Evolutionary conservation across 208 protist species (phyloP).

Genomic region (Acanthamoeba sp.): DNA sequence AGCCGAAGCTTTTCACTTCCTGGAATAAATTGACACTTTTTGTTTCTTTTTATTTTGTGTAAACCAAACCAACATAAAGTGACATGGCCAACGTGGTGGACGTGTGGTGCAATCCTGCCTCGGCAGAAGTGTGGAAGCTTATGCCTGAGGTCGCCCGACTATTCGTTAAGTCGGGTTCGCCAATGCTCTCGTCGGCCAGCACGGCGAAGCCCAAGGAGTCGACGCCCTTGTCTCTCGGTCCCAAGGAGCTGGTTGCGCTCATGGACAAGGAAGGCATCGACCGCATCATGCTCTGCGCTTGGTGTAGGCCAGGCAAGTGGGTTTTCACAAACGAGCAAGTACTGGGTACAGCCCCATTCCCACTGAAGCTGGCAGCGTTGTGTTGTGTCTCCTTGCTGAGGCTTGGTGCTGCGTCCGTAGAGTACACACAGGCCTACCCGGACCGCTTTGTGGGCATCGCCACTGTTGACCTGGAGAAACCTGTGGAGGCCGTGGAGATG

Average conservation of each 20-base stretch:
- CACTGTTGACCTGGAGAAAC: constrained; percentile 48
- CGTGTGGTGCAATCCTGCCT: constrained; percentile 21
- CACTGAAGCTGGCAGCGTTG: neutral
- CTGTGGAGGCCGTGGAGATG: constrained; percentile 59
- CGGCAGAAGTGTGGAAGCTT: neutral
- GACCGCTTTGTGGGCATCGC: constrained; percentile 34
- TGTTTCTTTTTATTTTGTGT: too few relatives aligned
- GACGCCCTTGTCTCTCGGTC: neutral
- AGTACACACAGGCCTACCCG: constrained; percentile 31
- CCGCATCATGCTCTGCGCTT: constrained; percentile 56
- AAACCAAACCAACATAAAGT: too few relatives aligned
- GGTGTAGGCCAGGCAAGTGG: constrained; percentile 63
- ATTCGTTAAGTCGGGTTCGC: constrained; percentile 28
- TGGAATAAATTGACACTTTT: neutral
- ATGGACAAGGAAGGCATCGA: constrained; percentile 52
- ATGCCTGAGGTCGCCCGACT: constrained; percentile 39
- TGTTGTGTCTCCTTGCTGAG: neutral
- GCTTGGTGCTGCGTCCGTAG: neutral
- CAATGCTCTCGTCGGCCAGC: neutral
- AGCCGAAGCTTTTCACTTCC: too few relatives aligned
- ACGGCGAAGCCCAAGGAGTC: neutral
- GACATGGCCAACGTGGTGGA: constrained; percentile 27
- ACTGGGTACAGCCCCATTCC: neutral
- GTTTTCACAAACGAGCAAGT: constrained; percentile 74
- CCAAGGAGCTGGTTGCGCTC: neutral